Evolutionary conservation across 2,329 filamentous ascomycete species (phyloP).

Genomic region (Botrytis pseudocinerea): DNA sequence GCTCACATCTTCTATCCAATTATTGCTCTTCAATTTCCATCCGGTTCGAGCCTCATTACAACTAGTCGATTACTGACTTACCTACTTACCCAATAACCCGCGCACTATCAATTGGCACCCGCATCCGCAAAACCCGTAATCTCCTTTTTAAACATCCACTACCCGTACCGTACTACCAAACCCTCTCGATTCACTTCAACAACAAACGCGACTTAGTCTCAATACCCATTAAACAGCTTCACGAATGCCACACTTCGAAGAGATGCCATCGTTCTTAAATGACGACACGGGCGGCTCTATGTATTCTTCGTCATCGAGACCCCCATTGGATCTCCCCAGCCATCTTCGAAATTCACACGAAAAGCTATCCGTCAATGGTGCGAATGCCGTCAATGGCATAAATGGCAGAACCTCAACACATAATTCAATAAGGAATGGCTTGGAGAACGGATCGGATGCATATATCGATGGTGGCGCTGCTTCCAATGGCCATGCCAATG

Average conservation of each 20-base stretch:
- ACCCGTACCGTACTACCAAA: not conserved
- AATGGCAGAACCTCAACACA: constrained; percentile 37
- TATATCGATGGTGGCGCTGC: constrained; percentile 35
- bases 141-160: constrained; percentile 17
- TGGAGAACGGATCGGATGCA: constrained; percentile 39
- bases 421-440: constrained; percentile 40
- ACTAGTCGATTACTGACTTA: constrained; percentile 1
- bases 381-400: constrained; percentile 14
- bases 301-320: constrained; percentile 34
- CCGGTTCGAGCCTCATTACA: not conserved
- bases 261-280: constrained; percentile 54
- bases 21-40: constrained; percentile 7
- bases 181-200: constrained; percentile 20
- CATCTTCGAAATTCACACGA: constrained; percentile 41
- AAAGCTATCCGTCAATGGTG: constrained; percentile 33
- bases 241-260: constrained; percentile 47
- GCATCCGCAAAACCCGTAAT: constrained; percentile 17
- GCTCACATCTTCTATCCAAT: constrained; percentile 29
- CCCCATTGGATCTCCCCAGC: constrained; percentile 42
- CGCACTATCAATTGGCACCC: constrained; percentile 14
- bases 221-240: constrained; percentile 30
- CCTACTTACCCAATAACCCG: not conserved
- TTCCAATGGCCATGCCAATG: not conserved
- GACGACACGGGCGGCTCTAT: constrained; percentile 43
- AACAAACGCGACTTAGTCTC: constrained; percentile 33